Base-by-base conservation (phyloP, 1,284 basidiomycete genomes). In the Rhizoctonia solani region DNA sequence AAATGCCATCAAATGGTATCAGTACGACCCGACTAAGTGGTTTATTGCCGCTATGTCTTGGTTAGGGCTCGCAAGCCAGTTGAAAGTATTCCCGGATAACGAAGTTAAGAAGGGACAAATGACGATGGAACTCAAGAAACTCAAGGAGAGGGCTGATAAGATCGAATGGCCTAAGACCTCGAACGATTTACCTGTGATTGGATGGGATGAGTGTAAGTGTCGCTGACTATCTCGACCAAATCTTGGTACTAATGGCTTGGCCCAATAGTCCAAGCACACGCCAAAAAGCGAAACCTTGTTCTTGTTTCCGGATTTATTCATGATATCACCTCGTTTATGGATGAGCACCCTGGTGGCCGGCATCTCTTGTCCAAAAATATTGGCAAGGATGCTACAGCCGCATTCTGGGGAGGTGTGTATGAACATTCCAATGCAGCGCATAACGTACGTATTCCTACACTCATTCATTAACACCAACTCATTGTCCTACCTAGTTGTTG, bases 321-420 rank as follows among this genome's bases (percentile, higher is more conserved):
- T 76, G 94, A 96, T 71, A 88, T 93, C 58, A 82, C 87, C 0
- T 79, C 83, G n/a, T 96, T 96, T 79, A 84, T 91, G 68, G 89
- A 95, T 63, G 90, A 95, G 73, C 94, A 97, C 76, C 94, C 94
- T 16, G 94, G 93, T 37, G 93, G 93, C 19, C 80, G 81, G 44
- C 77, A 81, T 59, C 75, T 92, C 56, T 78, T 96, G 72, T 77
- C 79, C 65, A 80, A 79, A 32, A 86, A 83, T 70, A 81, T 88
- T 41, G 93, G 93, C 27, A 88, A 87, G 73, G 93, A 96, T 74
- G 93, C 90, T 1, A 93, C 93, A 0, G 90, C 91, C 0, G 93
- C 93, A 2, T 96, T 97, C 84, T 95, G 94, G 74, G 94, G 94
- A 68, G 94, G 93, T 73, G 90, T 95, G 1, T 95, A 95, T 75